These are phyloP conservation scores for Strigomonas oncopelti DNA, from an alignment of 208 protist genomes.

Conservation along the genomic window DNA sequence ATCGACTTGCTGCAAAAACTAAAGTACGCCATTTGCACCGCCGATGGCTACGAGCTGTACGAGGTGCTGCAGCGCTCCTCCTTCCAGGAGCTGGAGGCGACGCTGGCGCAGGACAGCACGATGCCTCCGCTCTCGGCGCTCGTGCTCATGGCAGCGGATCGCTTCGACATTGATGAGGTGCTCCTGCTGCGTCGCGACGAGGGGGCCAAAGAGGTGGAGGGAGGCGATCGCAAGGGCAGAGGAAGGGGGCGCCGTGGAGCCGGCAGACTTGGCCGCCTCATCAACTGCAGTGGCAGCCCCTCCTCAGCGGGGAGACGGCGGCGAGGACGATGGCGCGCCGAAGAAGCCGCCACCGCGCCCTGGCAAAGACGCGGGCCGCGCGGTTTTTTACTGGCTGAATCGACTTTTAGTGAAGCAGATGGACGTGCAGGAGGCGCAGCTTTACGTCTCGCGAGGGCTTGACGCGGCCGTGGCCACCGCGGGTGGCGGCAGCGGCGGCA, in stretches of 20 bases:
- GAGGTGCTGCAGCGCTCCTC: background rate
- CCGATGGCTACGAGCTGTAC: background rate
- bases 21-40: background rate
- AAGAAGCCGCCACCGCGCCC: background rate
- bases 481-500: background rate
- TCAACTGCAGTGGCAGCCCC: background rate
- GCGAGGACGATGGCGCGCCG: background rate
- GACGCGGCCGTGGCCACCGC: background rate
- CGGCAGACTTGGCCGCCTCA: background rate
- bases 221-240: background rate
- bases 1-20: background rate
- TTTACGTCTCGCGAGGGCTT: background rate
- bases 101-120: background rate
- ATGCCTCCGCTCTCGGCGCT: background rate
- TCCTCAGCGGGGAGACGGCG: background rate
- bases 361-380: background rate
- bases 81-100: background rate
- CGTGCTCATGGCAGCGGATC: background rate
- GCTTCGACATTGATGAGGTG: background rate
- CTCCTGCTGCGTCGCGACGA: background rate
- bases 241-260: background rate
- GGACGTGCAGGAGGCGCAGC: background rate
- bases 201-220: background rate
- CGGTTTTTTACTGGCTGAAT: background rate
- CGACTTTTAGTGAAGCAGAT: background rate